These are phyloP conservation scores for Adansonia digitata DNA, from an alignment of 345 rosid species.

Conservation along the genomic window DNA sequence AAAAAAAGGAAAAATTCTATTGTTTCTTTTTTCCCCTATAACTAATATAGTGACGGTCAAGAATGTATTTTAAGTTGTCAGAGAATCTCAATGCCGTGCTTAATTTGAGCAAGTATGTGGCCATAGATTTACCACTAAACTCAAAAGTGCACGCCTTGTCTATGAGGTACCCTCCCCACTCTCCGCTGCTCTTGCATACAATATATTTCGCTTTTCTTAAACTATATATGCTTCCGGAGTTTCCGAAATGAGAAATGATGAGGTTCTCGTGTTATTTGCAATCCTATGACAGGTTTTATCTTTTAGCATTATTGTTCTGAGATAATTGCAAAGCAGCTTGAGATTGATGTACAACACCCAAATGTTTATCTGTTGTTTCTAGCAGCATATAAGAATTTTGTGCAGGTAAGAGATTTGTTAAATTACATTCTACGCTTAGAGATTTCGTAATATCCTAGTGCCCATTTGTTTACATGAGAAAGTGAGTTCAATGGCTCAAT, in stretches of 20 bases:
- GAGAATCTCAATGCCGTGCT: conserved; percentile 88
- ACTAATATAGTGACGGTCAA: too few relatives aligned
- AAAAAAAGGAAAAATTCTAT: too few relatives aligned
- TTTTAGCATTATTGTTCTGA: conserved; percentile 79
- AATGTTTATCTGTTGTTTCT: conserved; percentile 58
- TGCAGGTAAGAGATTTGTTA: conserved; percentile 56
- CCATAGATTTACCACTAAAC: conserved; percentile 77
- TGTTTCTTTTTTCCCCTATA: too few relatives aligned
- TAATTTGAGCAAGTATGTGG: conserved; percentile 88
- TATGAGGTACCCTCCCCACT: conserved; percentile 54
- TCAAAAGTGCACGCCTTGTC: conserved; percentile 94
- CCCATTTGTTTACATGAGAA: background rate
- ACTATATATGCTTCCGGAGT: background rate
- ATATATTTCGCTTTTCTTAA: too few relatives aligned
- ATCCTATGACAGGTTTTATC: background rate
- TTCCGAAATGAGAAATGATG: background rate
- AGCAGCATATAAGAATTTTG: conserved; percentile 73
- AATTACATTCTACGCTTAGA: background rate
- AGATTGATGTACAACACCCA: conserved; percentile 58
- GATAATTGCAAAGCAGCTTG: conserved; percentile 71
- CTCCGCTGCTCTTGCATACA: background rate
- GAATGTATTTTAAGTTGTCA: too few relatives aligned
- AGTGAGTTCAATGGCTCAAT: background rate
- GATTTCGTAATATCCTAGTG: background rate
- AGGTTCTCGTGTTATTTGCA: background rate